A percentile compares a stretch with the other conserved stretches of the same genome.
Evolutionary conservation across 2,329 filamentous ascomycete genomes (phyloP).

Genomic region (Colletotrichum caudatum): DNA sequence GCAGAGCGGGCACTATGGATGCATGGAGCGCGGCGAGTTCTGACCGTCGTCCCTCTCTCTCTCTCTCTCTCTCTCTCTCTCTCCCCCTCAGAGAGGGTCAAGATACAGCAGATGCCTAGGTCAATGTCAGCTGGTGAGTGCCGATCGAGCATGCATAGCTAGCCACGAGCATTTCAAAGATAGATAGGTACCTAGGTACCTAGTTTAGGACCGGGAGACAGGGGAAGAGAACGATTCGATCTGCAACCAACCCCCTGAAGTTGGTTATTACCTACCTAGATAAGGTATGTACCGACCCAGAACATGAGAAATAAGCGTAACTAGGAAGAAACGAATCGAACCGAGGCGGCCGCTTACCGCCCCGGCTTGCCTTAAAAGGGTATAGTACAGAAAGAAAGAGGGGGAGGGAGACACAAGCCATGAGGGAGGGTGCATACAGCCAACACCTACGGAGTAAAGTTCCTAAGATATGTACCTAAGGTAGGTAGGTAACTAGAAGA

Average conservation of each 20-base stretch:
- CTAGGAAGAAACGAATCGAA: conserved; percentile 17
- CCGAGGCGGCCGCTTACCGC: conserved; percentile 17
- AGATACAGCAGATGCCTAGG: not conserved
- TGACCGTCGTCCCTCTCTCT: too few species aligned
- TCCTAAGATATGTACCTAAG: not conserved
- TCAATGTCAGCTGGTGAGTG: conserved; percentile 5
- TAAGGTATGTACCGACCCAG: not conserved
- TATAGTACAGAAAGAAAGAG: not conserved
- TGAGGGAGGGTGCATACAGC: too few species aligned
- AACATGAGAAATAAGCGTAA: conserved; percentile 36
- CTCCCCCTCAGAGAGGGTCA: too few species aligned
- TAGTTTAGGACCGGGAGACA: conserved; percentile 1
- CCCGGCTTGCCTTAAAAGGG: conserved; percentile 1
- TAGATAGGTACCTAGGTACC: too few species aligned
- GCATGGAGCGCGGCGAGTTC: not conserved
- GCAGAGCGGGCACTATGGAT: not conserved
- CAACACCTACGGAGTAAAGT: too few species aligned
- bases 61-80: too few species aligned
- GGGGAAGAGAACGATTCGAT: conserved; percentile 24
- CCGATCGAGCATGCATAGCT: too few species aligned
- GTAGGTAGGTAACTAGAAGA: too few species aligned
- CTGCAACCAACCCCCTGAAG: not conserved
- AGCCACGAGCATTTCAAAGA: too few species aligned
- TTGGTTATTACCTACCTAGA: not conserved
- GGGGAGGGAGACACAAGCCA: not conserved